Evolutionary conservation across 257 asterid species (phyloP), one percentile per base, ranked within the genome.

Genomic region (Penstemon barbatus): DNA sequence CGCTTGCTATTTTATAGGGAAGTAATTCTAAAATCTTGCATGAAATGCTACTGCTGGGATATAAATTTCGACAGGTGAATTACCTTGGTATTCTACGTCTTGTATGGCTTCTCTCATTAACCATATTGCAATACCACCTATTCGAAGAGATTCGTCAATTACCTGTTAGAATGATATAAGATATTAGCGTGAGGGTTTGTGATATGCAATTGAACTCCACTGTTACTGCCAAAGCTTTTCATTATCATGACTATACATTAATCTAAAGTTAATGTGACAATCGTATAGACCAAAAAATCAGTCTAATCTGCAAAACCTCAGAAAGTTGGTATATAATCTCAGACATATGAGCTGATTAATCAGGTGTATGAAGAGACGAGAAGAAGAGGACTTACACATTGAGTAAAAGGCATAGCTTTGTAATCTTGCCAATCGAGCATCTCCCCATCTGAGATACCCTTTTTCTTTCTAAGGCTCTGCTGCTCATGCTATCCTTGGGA

Each of bases 51-150:
- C 33, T 2, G 33, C 33, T 25, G 33, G 33, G 33, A 25, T 10
- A 46, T 9, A n/a, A 55, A 40, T 43, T 8, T 43, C 5, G 12
- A 49, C 49, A 67, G 5, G 50, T 5, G 15, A 55, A 43, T 56
- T 79, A 89, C 97, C 95, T 82, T 82, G 82, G 72, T 87, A 89
- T 78, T 76, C 80, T 46, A 89, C 78, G 8, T 86, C 85, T 19
- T 81, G 80, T 65, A 82, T 92, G 68, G 97, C 92, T 86, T 92
- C 98, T 77, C 98, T 82, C 97, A 86, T 83, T 82, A 92, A 73
- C 97, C 97, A 92, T 73, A 92, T 89, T 43, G 98, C 97, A 58
- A 92, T 89, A 37, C 96, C 97, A 9, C 91, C 98, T 12, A 87
- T 61, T 55, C 98, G 81, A 68, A 89, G 98, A 65, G 95, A 81